A percentile compares a stretch with the other conserved stretches of the same genome.
Evolutionary conservation across 352 stramenopile species (phyloP).

Genomic region (Plasmopara halstedii): DNA sequence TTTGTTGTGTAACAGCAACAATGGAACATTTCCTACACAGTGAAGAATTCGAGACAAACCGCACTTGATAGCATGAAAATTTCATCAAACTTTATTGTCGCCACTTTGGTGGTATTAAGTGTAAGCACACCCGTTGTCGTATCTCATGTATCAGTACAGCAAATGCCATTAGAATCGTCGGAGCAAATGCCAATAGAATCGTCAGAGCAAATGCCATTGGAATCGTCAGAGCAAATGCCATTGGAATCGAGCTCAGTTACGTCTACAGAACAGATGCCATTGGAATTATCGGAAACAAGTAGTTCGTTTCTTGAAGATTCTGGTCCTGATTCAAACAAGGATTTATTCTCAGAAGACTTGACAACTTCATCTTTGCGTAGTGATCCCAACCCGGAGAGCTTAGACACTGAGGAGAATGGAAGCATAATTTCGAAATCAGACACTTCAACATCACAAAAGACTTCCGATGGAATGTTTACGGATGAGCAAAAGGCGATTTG

Average conservation of each 20-base stretch:
- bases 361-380: constrained; percentile 3
- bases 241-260: constrained; percentile 2
- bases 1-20: constrained; percentile 12
- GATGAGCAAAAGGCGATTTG: constrained; percentile 48
- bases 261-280: too few species aligned
- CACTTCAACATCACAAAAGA: neutral
- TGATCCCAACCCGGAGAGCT: neutral
- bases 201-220: too few species aligned
- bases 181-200: constrained; percentile 5
- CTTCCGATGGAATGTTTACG: constrained; percentile 18
- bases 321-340: neutral
- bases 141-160: constrained; percentile 4
- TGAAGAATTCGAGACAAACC: constrained; percentile 17
- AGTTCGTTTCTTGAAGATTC: constrained; percentile 3
- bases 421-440: too few species aligned
- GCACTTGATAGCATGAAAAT: constrained; percentile 24
- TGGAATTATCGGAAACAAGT: constrained; percentile 9
- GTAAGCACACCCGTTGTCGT: neutral
- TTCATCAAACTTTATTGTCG: constrained; percentile 15
- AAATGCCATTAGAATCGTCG: constrained; percentile 5
- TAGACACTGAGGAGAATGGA: neutral
- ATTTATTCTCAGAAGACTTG: constrained; percentile 1
- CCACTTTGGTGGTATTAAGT: constrained; percentile 8
- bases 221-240: constrained; percentile 6
- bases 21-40: constrained; percentile 11